These are phyloP conservation scores for Orbilia quercus DNA, from an alignment of 2,329 filamentous ascomycete species.

Conservation along the genomic window DNA sequence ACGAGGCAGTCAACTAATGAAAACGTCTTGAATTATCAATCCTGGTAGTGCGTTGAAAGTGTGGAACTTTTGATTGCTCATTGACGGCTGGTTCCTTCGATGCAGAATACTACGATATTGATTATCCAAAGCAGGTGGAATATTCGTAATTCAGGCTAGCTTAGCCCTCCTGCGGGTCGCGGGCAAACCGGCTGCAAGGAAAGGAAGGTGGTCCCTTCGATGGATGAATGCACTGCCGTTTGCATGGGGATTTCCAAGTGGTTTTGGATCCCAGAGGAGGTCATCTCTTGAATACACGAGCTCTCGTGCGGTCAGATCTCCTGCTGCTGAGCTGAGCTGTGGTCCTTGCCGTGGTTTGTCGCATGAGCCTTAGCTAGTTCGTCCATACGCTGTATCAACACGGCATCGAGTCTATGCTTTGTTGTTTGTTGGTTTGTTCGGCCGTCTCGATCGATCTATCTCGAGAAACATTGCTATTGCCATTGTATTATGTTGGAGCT, in stretches of 20 bases:
- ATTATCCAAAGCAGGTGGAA: conserved; percentile 8
- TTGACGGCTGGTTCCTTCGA: neutral
- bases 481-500: neutral
- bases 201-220: neutral
- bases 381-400: no score
- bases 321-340: no score
- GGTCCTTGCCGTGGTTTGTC: conserved; percentile 16
- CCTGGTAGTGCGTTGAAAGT: conserved; percentile 13
- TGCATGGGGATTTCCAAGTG: neutral
- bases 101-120: conserved; percentile 19
- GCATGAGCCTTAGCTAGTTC: conserved; percentile 22
- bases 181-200: neutral
- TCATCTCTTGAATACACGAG: conserved; percentile 44
- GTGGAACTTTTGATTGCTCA: conserved; percentile 27
- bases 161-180: neutral
- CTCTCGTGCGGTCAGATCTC: conserved; percentile 20
- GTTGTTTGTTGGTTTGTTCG: neutral
- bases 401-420: no score
- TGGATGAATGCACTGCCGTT: no score
- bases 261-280: conserved; percentile 2
- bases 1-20: no score
- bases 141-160: conserved; percentile 31
- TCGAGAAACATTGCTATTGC: no score
- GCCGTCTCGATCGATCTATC: neutral
- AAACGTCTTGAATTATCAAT: neutral